Evolutionary conservation across 768 basidiomycete species (phyloP), one percentile per base, ranked within the genome.

Genomic region (Agaricus blazei): DNA sequence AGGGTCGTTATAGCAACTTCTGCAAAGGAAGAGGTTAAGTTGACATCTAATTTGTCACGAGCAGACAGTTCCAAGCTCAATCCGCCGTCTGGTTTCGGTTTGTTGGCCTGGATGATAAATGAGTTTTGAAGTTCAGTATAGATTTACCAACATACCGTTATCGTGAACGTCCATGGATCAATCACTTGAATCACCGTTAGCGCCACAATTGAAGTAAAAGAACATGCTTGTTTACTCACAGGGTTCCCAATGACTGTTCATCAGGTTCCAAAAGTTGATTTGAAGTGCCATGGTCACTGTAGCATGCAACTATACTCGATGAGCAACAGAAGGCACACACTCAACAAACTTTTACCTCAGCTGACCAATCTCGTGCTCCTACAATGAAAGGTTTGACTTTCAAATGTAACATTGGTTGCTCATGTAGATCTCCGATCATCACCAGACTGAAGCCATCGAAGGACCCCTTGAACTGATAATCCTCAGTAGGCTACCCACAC

Each of bases 171-270:
- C 95, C 96, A 99, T 2, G 97, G 97, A 65, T 99, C 97, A 59
- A 96, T 91, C 52, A 99, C 88, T 91, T 46, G 26, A 52, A 51
- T 59, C 9, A 51, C n/a, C 55, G 48, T 42, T 26, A 26, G 47
- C 34, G 37, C 19, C 2, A 28, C 28, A 37, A 29, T 3, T 19
- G 34, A 49, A 9, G 24, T 5, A 7, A n/a, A 37, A 2, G 38
- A 31, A 31, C 24, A 11, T 29, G 38, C 53, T 11, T 34, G 34
- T 8, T 11, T 1, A 71, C 85, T 59, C 65, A 90, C 89, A 68
- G 29, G 97, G 96, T 70, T 98, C 97, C 93, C 97, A 99, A 64
- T 98, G 93, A 47, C 97, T 98, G 65, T 97, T 98, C 24, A 87
- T 86, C 48, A 98, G 70, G 68, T 99, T 99, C 92, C 93, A 99